Evolutionary conservation across 2,329 filamentous ascomycete species (phyloP).

Genomic region (Colletotrichum gigasporum): DNA sequence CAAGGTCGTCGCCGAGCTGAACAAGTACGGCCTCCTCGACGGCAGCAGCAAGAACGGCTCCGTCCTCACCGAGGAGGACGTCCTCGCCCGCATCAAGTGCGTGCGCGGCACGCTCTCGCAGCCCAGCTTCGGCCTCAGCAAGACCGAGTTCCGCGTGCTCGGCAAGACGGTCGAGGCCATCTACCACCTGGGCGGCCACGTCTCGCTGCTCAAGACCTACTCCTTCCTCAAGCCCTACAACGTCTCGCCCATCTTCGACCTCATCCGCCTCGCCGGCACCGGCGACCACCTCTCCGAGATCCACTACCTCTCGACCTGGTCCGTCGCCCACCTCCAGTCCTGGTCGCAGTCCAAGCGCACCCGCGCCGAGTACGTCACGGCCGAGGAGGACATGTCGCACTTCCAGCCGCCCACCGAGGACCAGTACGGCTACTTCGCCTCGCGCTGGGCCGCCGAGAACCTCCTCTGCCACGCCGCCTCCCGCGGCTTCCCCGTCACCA

Average conservation of each 20-base stretch:
- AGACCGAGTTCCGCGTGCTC: constrained; percentile 35
- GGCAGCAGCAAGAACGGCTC: constrained; percentile 20
- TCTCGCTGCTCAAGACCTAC: too few species aligned
- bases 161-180: constrained; percentile 34
- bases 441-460: constrained; percentile 39
- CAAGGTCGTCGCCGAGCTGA: constrained; percentile 29
- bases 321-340: constrained; percentile 37
- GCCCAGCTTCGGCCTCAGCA: constrained; percentile 36
- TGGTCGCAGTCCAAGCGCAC: constrained; percentile 35
- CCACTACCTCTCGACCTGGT: constrained; percentile 39
- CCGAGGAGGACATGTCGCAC: constrained; percentile 35
- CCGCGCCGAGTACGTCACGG: constrained; percentile 30
- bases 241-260: too few species aligned
- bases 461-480: constrained; percentile 36
- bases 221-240: too few species aligned
- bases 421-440: constrained; percentile 40
- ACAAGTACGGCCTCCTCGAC: constrained; percentile 35
- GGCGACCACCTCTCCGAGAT: constrained; percentile 35
- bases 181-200: too few species aligned
- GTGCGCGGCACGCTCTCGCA: constrained; percentile 34
- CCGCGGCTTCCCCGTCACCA: constrained; percentile 37
- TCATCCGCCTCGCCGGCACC: constrained; percentile 37
- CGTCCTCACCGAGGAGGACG: too few species aligned
- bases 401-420: constrained; percentile 37
- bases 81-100: constrained; percentile 28